phyloP scores from a whole-genome alignment of 2,329 filamentous ascomycete genomes.

The Juglanconis oblonga region DNA sequence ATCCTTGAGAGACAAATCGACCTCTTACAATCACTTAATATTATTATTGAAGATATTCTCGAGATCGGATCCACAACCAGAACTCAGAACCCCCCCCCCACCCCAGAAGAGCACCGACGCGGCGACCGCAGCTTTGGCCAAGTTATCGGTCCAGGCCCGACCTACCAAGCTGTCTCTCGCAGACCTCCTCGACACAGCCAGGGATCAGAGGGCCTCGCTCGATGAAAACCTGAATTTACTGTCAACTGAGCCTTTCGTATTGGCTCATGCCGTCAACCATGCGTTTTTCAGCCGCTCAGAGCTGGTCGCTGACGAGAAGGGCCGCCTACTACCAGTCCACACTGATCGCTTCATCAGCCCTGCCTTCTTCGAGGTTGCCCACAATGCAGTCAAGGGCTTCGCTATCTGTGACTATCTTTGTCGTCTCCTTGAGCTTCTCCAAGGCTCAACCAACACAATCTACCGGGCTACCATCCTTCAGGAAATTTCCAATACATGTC shows the following conservation, averaged over 20 bases:
- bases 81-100: conserved; percentile 21
- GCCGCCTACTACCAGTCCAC: conserved; percentile 33
- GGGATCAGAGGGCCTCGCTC: conserved; percentile 31
- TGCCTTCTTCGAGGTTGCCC: conserved; percentile 39
- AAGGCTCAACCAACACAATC: conserved; percentile 25
- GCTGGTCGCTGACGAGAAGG: conserved; percentile 42
- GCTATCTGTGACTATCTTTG: conserved; percentile 40
- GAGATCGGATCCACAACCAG: conserved; percentile 32
- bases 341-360: conserved; percentile 40
- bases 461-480: conserved; percentile 37
- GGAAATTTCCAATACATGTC: conserved; percentile 42
- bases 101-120: conserved; percentile 30
- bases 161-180: conserved; percentile 29
- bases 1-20: conserved; percentile 37
- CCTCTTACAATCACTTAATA: conserved; percentile 36
- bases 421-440: conserved; percentile 34
- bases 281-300: conserved; percentile 40
- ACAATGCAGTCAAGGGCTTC: conserved; percentile 31
- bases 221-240: conserved; percentile 35
- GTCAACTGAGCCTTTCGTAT: conserved; percentile 28
- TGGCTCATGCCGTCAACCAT: conserved; percentile 32
- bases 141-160: conserved; percentile 27
- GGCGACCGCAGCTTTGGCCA: conserved; percentile 28
- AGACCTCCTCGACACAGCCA: conserved; percentile 28
- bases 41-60: conserved; percentile 42